Evolutionary conservation across 2,329 filamentous ascomycete genomes (phyloP).

Genomic region (Cryphonectria japonica): DNA sequence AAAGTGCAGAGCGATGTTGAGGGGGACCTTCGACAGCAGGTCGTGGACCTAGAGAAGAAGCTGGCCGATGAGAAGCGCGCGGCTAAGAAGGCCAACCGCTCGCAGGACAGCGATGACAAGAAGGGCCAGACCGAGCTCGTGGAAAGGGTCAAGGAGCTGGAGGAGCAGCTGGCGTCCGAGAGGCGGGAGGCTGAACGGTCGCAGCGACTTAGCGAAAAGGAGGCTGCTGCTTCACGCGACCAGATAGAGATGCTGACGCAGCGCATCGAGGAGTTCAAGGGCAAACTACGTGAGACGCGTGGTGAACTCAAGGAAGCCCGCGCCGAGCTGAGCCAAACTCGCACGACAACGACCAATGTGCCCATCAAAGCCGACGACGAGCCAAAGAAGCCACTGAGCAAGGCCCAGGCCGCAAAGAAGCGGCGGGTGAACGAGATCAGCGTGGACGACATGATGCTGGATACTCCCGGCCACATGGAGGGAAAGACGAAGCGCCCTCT

Average conservation of each 20-base stretch:
- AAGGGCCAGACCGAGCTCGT: slow-evolving; percentile 36
- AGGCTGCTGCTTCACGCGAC: slow-evolving; percentile 62
- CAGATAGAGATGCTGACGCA: slow-evolving; percentile 69
- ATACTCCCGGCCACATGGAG: slow-evolving; percentile 44
- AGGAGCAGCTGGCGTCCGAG: slow-evolving; percentile 47
- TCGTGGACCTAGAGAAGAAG: slow-evolving; percentile 42
- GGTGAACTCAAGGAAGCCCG: slow-evolving; percentile 70
- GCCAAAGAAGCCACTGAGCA: slow-evolving; percentile 37
- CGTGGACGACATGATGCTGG: slow-evolving; percentile 53
- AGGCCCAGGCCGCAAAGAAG: slow-evolving; percentile 48
- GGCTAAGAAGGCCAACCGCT: slow-evolving; percentile 41
- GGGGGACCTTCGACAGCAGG: slow-evolving; percentile 45
- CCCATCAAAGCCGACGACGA: slow-evolving; percentile 33
- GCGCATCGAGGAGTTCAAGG: slow-evolving; percentile 69
- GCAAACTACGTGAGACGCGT: slow-evolving; percentile 71
- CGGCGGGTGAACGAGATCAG: slow-evolving; percentile 50
- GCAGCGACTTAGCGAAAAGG: slow-evolving; percentile 54
- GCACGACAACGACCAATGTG: slow-evolving; percentile 34
- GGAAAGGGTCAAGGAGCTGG: slow-evolving; percentile 38
- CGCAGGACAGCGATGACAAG: slow-evolving; percentile 40
- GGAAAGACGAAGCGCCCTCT: slow-evolving; percentile 45
- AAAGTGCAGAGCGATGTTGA: slow-evolving; percentile 44
- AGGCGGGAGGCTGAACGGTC: slow-evolving; percentile 34
- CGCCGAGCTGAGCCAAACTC: slow-evolving; percentile 47
- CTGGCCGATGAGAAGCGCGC: slow-evolving; percentile 26